A percentile compares a stretch with the other conserved stretches of the same genome.
These are phyloP conservation scores for Manihot esculenta DNA, from an alignment of 441 rosid species.

Conservation along the genomic window DNA sequence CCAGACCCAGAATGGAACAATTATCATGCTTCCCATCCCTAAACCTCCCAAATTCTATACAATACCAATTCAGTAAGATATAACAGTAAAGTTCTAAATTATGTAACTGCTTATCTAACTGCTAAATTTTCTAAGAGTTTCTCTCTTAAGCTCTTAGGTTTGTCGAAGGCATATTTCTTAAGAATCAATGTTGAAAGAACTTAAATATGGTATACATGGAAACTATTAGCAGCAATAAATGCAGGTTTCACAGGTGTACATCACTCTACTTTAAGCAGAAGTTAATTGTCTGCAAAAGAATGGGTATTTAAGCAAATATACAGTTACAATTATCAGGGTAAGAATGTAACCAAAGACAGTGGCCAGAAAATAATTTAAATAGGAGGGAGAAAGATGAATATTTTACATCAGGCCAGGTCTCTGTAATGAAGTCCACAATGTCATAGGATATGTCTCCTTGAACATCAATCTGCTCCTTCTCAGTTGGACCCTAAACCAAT, in stretches of 20 bases:
- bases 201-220: background rate
- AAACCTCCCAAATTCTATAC: background rate
- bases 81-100: background rate
- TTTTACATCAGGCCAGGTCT: slow-evolving; percentile 84
- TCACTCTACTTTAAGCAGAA: background rate
- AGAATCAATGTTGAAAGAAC: background rate
- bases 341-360: background rate
- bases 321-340: background rate
- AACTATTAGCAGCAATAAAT: background rate
- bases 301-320: background rate
- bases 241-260: too few relatives aligned
- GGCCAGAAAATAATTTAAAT: background rate
- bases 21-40: background rate
- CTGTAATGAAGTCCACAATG: slow-evolving; percentile 77
- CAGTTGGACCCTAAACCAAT: slow-evolving; percentile 74
- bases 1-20: background rate
- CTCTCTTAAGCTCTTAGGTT: background rate
- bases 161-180: background rate
- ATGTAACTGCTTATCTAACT: background rate
- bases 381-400: slow-evolving; percentile 4
- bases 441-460: slow-evolving; percentile 90
- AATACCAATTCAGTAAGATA: too few relatives aligned
- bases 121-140: background rate
- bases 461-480: slow-evolving; percentile 92
- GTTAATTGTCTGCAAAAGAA: background rate